Evolutionary conservation across 2,329 filamentous ascomycete genomes (phyloP).

Genomic region (Tolypocladium guangdongense): DNA sequence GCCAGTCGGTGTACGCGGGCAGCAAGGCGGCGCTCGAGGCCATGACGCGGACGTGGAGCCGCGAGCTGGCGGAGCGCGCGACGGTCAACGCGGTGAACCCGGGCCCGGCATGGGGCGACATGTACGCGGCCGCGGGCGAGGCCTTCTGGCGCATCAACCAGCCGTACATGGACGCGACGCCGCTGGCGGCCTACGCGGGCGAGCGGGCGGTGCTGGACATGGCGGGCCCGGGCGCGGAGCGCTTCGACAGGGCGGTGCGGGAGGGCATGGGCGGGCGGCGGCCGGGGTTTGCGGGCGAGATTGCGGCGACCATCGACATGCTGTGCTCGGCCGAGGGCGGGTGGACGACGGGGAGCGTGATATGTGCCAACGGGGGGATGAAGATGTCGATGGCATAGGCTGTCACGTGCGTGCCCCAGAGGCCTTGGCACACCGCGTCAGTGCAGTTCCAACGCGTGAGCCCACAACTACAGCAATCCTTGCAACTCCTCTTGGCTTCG

Average conservation of each 20-base stretch:
- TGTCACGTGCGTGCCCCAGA: no score
- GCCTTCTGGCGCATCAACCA: slow-evolving; percentile 27
- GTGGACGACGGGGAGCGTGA: slow-evolving; percentile 60
- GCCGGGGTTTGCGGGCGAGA: slow-evolving; percentile 34
- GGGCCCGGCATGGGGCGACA: slow-evolving; percentile 41
- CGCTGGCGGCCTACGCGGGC: slow-evolving; percentile 22
- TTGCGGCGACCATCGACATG: slow-evolving; percentile 62
- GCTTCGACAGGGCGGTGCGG: slow-evolving; percentile 21
- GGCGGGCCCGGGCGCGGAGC: slow-evolving; percentile 15
- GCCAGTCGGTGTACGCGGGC: slow-evolving; percentile 46
- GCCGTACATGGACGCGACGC: slow-evolving; percentile 24
- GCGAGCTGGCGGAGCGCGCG: slow-evolving; percentile 40
- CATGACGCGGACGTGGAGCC: slow-evolving; percentile 48
- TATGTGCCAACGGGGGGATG: slow-evolving; percentile 57
- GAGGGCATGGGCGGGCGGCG: slow-evolving; percentile 21
- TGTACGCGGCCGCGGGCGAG: slow-evolving; percentile 31
- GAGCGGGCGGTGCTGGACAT: slow-evolving; percentile 17
- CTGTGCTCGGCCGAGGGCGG: slow-evolving; percentile 53
- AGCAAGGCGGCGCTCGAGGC: slow-evolving; percentile 48
- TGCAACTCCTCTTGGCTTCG: background rate
- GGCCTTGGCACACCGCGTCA: no score
- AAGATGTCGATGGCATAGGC: slow-evolving; percentile 24
- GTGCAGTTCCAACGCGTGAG: no score
- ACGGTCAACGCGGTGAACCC: slow-evolving; percentile 50
- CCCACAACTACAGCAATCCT: no score